Evolutionary conservation across 208 protist genomes (phyloP), one percentile per base, ranked within the genome.

Genomic region (Acanthamoeba sp.): DNA sequence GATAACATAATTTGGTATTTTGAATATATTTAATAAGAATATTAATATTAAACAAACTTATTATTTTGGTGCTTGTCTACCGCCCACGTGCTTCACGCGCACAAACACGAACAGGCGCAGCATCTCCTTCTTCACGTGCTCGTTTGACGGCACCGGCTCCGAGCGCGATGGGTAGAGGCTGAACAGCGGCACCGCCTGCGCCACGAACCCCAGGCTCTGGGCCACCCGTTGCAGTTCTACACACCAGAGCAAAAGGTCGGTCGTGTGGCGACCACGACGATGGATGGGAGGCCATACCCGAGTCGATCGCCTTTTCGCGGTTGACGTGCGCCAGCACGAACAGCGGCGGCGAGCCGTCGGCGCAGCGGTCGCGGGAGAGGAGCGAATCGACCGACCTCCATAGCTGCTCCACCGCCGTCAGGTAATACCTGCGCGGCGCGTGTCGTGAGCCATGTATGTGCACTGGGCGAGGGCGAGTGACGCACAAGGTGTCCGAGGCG

Each of bases 401-500:
- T 32, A 78, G 66, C 2, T 20, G 66, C 66, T 34, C 66, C 66
- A 78, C 66, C 29, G 66, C 66, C 66, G 66, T 78, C 66, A 78
- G n/a, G 34, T 78, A 78, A 12, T 78, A 78, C n/a, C 66, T 78
- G 57, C 57, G 9, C 3, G 7, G 12, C 22, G 6, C n/a, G n/a
- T n/a, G n/a, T n/a, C n/a, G n/a, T n/a, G n/a, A n/a, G n/a, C n/a
- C n/a, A n/a, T n/a, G n/a, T n/a, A n/a, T n/a, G n/a, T n/a, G n/a
- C n/a, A n/a, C n/a, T n/a, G 22, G 55, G 55, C 55, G 22, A 12
- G 22, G 12, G 55, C 55, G 55, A 27, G 62, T 14, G 66, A 36
- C 66, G 66, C n/a, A 78, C 66, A 78, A 36, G n/a, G 66, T 78
- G 66, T 78, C 66, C 66, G 66, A 78, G 27, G 66, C 66, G 18